phyloP scores from a whole-genome alignment of 2,329 filamentous ascomycete species.

The Epichloe sp. region DNA sequence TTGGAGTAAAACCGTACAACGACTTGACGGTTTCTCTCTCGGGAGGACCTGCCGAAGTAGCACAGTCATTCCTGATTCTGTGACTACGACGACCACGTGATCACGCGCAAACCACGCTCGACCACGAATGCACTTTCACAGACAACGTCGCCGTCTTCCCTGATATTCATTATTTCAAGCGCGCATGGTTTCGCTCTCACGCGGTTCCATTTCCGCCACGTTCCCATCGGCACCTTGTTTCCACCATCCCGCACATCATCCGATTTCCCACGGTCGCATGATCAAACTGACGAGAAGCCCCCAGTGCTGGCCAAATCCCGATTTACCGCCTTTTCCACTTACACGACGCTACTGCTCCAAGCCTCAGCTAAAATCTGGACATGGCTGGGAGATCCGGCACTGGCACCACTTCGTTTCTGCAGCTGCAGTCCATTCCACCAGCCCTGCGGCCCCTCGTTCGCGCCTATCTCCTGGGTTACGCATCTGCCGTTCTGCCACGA shows the following conservation, averaged over 20 bases:
- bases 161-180: too few relatives aligned
- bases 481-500: slow-evolving; percentile 43
- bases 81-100: too few relatives aligned
- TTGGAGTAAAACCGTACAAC: too few relatives aligned
- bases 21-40: too few relatives aligned
- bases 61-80: too few relatives aligned
- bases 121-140: too few relatives aligned
- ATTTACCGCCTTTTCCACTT: not conserved
- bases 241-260: not conserved
- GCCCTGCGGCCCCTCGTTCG: slow-evolving; percentile 41
- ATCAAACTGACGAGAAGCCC: too few relatives aligned
- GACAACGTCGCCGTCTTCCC: too few relatives aligned
- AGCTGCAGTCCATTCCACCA: slow-evolving; percentile 29
- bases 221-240: not conserved
- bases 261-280: not conserved
- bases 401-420: slow-evolving; percentile 2
- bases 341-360: not conserved
- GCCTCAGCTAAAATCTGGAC: not conserved
- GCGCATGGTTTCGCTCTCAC: too few relatives aligned
- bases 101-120: too few relatives aligned
- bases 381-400: not conserved
- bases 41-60: too few relatives aligned
- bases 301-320: not conserved
- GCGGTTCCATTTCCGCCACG: not conserved
- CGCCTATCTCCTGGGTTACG: slow-evolving; percentile 49